phyloP scores from a whole-genome alignment of 495 filamentous ascomycete genomes.

The Podospora pseudopauciseta region DNA sequence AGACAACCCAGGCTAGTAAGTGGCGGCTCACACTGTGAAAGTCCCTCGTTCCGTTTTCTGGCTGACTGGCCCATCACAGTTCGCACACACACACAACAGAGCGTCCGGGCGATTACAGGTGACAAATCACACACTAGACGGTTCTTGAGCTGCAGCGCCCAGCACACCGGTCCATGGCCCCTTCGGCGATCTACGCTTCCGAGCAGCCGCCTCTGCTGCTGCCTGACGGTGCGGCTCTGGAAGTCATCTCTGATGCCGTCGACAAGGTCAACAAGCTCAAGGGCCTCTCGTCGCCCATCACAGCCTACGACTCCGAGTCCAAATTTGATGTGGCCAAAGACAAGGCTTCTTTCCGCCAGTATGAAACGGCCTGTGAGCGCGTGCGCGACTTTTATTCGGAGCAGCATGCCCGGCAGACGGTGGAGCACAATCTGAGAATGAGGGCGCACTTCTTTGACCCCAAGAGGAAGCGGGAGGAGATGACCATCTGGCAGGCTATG shows the following conservation, averaged over 20 bases:
- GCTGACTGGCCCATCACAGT: neutral
- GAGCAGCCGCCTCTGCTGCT: constrained; percentile 21
- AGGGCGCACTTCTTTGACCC: constrained; percentile 66
- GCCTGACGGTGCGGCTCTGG: constrained; percentile 67
- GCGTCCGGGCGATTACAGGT: neutral
- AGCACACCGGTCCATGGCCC: constrained; percentile 11
- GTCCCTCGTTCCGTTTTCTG: neutral
- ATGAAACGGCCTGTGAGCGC: constrained; percentile 70
- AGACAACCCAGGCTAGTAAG: neutral
- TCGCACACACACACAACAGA: neutral
- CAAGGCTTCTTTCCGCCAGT: constrained; percentile 77
- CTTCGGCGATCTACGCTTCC: constrained; percentile 21
- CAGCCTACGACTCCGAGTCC: constrained; percentile 57
- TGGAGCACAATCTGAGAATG: constrained; percentile 75
- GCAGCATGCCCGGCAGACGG: constrained; percentile 80
- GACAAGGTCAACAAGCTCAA: constrained; percentile 80
- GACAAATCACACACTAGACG: neutral
- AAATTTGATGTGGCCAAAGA: constrained; percentile 74
- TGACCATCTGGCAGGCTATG: constrained; percentile 87
- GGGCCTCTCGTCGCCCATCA: constrained; percentile 39
- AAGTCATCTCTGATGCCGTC: constrained; percentile 73
- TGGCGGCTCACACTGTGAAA: neutral
- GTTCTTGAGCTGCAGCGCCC: neutral
- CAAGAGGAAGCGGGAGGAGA: constrained; percentile 56
- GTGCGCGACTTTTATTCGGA: constrained; percentile 81